A percentile compares a stretch with the other conserved stretches of the same genome.
These are phyloP conservation scores for Cyclanthera cordifolia DNA, from an alignment of 306 rosid genomes.

Conservation along the genomic window DNA sequence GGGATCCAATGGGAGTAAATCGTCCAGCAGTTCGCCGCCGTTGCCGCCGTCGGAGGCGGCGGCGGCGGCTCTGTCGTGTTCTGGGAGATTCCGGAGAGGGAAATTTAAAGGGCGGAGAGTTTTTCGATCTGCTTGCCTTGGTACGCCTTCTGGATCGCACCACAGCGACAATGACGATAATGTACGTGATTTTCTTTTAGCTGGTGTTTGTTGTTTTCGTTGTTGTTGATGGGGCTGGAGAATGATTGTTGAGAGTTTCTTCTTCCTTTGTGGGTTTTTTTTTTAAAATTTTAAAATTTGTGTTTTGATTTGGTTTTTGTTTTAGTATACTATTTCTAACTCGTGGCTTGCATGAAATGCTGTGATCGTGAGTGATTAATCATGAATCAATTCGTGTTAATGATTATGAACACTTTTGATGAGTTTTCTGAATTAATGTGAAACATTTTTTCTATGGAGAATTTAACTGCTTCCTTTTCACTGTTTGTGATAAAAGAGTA, in stretches of 20 bases:
- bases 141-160: conserved; percentile 68
- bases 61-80: conserved; percentile 17
- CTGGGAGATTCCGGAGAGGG: conserved; percentile 29
- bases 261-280: not conserved
- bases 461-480: conserved; percentile 1
- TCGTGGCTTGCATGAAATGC: not conserved
- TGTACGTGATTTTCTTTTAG: conserved; percentile 24
- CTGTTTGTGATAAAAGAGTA: not conserved
- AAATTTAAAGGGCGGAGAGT: conserved; percentile 46
- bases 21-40: conserved; percentile 22
- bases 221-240: not conserved
- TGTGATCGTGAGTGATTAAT: not conserved
- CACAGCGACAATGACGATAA: conserved; percentile 50
- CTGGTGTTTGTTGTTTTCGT: too few relatives aligned
- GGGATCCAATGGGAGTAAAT: conserved; percentile 87
- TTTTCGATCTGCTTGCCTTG: conserved; percentile 60
- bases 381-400: not conserved
- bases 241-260: not conserved
- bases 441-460: not conserved
- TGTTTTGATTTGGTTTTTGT: not conserved
- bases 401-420: not conserved
- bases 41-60: conserved; percentile 20
- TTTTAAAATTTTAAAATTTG: not conserved
- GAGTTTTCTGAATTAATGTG: not conserved
- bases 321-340: not conserved